These are phyloP conservation scores for Ophiostoma piceae DNA, from an alignment of 2,329 filamentous ascomycete species.

Conservation along the genomic window DNA sequence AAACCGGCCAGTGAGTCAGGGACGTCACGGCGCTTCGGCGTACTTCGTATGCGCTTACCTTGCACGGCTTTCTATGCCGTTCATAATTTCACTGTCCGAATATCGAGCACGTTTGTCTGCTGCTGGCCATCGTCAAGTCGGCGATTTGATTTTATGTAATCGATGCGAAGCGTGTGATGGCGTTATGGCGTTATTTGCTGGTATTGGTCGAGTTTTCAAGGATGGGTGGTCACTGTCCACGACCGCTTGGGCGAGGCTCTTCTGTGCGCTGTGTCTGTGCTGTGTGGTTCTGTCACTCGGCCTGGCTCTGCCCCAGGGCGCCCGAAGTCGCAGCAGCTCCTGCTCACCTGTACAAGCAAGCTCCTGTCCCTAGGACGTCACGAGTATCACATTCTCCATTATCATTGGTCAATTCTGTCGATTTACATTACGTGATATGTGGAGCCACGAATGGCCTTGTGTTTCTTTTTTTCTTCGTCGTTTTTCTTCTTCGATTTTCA, in stretches of 20 bases:
- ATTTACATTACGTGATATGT: neutral
- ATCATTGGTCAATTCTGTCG: neutral
- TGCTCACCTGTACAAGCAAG: no score
- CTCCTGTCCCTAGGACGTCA: neutral
- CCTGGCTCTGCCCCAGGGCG: neutral
- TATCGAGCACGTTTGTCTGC: slow-evolving; percentile 6
- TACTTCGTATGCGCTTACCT: neutral
- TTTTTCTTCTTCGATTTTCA: neutral
- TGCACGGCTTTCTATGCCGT: neutral
- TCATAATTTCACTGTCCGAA: neutral
- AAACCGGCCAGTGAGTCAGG: neutral
- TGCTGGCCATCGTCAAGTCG: neutral
- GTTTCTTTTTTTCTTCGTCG: neutral
- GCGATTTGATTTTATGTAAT: neutral
- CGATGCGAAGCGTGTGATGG: neutral
- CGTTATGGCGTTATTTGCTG: slow-evolving; percentile 4
- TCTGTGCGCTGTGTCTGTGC: neutral
- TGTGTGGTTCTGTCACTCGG: neutral
- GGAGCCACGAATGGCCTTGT: neutral
- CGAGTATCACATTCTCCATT: neutral
- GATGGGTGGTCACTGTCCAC: no score
- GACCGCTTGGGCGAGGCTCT: no score
- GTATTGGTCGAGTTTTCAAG: no score
- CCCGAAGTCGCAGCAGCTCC: neutral
- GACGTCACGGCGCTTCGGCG: neutral